Base-by-base conservation (phyloP, 176 grass and related monocot genomes). In the Stipa capillata region DNA sequence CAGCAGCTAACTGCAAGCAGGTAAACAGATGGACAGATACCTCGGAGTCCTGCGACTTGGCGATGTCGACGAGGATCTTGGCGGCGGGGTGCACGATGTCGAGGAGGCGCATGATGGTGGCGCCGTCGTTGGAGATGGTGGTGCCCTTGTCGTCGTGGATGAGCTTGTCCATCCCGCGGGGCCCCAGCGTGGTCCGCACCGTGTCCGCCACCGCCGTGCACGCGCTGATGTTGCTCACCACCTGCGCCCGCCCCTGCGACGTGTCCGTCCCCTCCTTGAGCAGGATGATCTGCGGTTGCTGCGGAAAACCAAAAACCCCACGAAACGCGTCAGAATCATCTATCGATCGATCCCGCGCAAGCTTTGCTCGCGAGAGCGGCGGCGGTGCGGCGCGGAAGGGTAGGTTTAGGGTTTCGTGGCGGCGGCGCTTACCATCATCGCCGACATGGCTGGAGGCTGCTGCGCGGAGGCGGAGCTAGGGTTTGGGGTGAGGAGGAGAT, bases 221-320 rank as follows among this genome's bases (percentile, higher is more conserved):
- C 23, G 96, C 92, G 78, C 87, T 99, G 78, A 99, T 99, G 90
- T 99, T 99, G 88, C 92, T 99, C 31, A 99, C 80, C 44, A 93
- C 81, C 81, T 99, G 96, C 59, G 86, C 90, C 47, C 84, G 85
- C 68, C 96, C 92, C 81, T 99, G 96, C 14, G 96, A 90, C 29
- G 92, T 95, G 88, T 99, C 92, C 77, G 96, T 95, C 47, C 96
- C 96, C 75, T 99, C 96, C 89, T 99, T 99, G 27, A 99, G 84
- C 67, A 99, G 90, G 81, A 99, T 95, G 82, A 99, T 99, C 86
- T 95, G 96, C 60, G 92, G 96, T 89, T 99, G 96, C 96, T 94
- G 84, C 80, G 27, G 43, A 23, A 32, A 48, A 42, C 7, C 4
- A 41, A 18, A 61, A 49, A n/a, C 49, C 47, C 77, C 34, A 57